Evolutionary conservation across 2,329 filamentous ascomycete genomes (phyloP).

Genomic region (Fusarium chuoi): DNA sequence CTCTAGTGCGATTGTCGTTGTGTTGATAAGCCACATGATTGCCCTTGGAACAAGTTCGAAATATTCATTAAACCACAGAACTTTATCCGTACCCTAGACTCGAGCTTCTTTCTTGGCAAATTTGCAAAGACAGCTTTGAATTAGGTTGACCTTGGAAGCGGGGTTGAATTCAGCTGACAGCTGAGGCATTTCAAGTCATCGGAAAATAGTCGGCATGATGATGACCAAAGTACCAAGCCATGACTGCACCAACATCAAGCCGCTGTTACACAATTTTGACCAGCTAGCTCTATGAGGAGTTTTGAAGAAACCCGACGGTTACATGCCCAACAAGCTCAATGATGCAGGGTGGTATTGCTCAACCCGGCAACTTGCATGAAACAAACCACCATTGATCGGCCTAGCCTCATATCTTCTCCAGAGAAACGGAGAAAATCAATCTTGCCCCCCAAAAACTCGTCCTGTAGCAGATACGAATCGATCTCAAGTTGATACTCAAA

Average conservation of each 20-base stretch:
- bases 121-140: rapidly evolving
- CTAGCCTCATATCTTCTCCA: rapidly evolving
- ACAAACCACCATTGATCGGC: no score
- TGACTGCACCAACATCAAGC: rapidly evolving
- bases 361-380: rapidly evolving
- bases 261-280: rapidly evolving
- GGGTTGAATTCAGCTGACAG: neutral
- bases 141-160: neutral
- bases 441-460: rapidly evolving
- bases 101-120: neutral
- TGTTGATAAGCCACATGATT: constrained; percentile 3
- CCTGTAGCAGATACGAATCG: no score
- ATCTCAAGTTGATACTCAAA: no score
- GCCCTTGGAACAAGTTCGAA: neutral
- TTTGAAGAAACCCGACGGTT: rapidly evolving
- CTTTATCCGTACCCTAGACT: neutral
- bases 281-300: rapidly evolving
- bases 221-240: neutral
- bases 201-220: neutral
- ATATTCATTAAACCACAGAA: neutral
- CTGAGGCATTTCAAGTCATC: neutral
- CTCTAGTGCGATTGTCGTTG: neutral
- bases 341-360: neutral
- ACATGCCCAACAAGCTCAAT: rapidly evolving
- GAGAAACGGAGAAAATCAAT: rapidly evolving